These are phyloP conservation scores for Hemisphaericaspora xylanilytica DNA, from an alignment of 1,139 yeast species.

Conservation along the genomic window DNA sequence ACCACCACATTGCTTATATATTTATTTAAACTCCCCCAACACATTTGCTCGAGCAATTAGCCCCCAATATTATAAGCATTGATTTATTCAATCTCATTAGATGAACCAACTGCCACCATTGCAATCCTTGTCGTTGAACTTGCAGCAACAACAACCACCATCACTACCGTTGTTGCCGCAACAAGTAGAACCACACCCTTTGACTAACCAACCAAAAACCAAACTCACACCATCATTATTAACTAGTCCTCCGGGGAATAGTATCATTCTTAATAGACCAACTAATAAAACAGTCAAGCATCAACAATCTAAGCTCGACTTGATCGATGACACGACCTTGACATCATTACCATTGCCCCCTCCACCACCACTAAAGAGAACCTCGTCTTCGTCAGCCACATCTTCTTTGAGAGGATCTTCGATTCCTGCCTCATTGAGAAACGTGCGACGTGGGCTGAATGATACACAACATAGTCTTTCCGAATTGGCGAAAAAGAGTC, in stretches of 20 bases:
- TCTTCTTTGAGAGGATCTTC: constrained; percentile 1
- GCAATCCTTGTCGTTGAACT: neutral
- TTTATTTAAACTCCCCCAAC: neutral
- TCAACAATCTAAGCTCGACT: constrained; percentile 57
- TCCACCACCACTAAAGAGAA: constrained; percentile 29
- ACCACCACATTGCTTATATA: too few relatives aligned
- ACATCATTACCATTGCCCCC: constrained; percentile 70
- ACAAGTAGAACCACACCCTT: too few relatives aligned
- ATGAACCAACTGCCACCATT: neutral
- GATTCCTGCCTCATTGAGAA: neutral
- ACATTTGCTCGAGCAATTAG: too few relatives aligned
- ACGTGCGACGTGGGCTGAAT: constrained; percentile 1
- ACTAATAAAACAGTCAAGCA: constrained; percentile 14
- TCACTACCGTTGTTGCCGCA: neutral
- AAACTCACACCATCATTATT: too few relatives aligned
- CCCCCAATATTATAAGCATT: too few relatives aligned
- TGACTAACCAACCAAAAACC: too few relatives aligned
- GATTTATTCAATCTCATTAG: too few relatives aligned
- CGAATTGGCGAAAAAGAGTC: neutral
- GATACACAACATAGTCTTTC: constrained; percentile 2
- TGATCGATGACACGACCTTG: constrained; percentile 57
- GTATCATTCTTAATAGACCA: neutral
- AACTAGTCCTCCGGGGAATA: neutral
- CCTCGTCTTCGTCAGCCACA: neutral
- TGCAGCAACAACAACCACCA: neutral